A percentile compares a stretch with the other conserved stretches of the same genome.
These are phyloP conservation scores for Cymbopogon citratus DNA, from an alignment of 176 grass and related monocot species.

Conservation along the genomic window DNA sequence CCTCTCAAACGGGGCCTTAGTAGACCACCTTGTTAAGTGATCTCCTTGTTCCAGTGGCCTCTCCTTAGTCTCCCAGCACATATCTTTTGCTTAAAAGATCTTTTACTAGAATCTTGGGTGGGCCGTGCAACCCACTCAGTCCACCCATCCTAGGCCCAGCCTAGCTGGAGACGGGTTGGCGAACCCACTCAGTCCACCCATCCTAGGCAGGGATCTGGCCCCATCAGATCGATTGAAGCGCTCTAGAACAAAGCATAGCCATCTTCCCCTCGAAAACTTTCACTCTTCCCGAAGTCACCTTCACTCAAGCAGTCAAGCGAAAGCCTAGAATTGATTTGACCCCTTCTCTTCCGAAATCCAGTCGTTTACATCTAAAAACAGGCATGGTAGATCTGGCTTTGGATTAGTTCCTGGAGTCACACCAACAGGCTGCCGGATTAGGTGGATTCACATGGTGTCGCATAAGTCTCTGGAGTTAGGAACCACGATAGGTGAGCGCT, in stretches of 20 bases:
- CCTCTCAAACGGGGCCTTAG: not conserved
- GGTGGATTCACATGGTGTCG: not conserved
- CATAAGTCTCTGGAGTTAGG: not conserved
- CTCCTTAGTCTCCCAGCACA: not conserved
- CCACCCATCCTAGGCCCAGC: not conserved
- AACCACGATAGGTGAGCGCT: not conserved
- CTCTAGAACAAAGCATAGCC: not conserved
- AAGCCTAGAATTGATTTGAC: not conserved
- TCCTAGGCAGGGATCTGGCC: not conserved
- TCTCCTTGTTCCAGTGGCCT: not conserved
- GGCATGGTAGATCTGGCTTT: not conserved
- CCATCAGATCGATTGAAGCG: not conserved
- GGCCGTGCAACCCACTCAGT: not conserved
- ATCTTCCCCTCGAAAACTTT: not conserved
- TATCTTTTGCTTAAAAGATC: not conserved
- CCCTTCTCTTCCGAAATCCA: not conserved
- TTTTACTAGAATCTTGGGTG: not conserved
- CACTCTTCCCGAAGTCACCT: not conserved
- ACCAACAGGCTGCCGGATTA: not conserved
- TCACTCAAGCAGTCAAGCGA: not conserved
- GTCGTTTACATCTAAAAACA: not conserved
- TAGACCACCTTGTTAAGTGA: not conserved
- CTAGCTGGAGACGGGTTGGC: no score
- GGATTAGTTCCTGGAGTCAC: not conserved
- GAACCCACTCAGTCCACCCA: not conserved